Conservation (phyloP, 306 rosid genomes). For the Cucurbita pepo region DNA sequence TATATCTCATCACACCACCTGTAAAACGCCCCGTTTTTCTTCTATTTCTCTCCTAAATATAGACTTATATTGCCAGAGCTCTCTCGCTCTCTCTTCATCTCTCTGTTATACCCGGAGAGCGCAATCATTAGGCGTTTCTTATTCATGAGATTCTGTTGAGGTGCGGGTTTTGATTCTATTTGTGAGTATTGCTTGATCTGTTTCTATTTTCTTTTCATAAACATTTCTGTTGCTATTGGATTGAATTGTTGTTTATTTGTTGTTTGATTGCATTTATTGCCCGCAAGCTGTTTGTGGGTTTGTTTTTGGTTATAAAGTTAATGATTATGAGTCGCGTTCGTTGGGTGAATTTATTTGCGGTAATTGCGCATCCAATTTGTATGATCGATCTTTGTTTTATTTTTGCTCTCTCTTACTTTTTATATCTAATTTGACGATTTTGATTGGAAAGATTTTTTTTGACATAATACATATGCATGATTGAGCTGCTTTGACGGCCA, state of each 20-base stretch:
- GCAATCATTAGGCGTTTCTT: background rate
- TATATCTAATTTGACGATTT: background rate
- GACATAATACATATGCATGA: background rate
- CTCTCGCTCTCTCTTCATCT: background rate
- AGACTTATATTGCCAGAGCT: background rate
- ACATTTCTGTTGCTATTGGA: background rate
- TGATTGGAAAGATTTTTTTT: background rate
- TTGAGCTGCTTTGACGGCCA: background rate
- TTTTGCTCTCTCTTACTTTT: background rate
- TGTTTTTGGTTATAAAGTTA: background rate
- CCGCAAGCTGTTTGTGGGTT: constrained; percentile 1
- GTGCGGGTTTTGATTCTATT: background rate
- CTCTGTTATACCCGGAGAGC: background rate
- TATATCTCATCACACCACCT: background rate
- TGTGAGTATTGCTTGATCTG: background rate
- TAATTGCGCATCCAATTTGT: background rate
- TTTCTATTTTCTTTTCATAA: background rate
- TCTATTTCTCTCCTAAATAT: background rate
- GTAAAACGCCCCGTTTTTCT: background rate
- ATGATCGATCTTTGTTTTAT: background rate
- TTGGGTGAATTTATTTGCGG: background rate
- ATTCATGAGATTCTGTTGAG: background rate
- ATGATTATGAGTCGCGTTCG: background rate
- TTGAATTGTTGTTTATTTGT: background rate
- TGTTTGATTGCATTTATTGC: background rate